These are phyloP conservation scores for Nicotiana paniculata DNA, from an alignment of 257 asterid species.

Conservation along the genomic window DNA sequence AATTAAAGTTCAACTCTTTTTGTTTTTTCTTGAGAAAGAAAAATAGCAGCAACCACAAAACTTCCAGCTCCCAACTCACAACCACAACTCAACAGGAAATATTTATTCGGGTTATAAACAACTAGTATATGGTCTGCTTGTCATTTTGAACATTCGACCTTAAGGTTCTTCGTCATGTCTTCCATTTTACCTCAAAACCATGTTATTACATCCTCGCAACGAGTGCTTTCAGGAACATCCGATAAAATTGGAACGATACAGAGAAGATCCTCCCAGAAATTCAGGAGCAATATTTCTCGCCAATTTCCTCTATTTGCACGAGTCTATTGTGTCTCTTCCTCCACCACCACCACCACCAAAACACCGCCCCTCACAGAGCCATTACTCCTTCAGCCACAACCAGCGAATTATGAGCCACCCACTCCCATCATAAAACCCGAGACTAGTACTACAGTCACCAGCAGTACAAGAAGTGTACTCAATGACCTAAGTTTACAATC, in stretches of 20 bases:
- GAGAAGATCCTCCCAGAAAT: not conserved
- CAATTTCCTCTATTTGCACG: not conserved
- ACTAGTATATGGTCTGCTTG: not conserved
- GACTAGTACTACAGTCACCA: not conserved
- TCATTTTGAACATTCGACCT: not conserved
- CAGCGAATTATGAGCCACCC: not conserved
- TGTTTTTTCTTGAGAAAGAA: too few relatives aligned
- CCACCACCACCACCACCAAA: constrained; percentile 16
- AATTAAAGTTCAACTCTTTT: not conserved
- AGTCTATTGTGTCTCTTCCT: constrained; percentile 18
- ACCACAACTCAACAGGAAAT: not conserved
- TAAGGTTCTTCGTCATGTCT: constrained; percentile 18
- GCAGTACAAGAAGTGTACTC: constrained; percentile 14
- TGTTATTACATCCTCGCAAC: constrained; percentile 4
- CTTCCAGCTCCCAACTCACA: not conserved
- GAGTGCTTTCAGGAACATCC: not conserved
- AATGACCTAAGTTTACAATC: constrained; percentile 54
- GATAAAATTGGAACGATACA: not conserved
- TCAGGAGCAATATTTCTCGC: not conserved
- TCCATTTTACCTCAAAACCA: constrained; percentile 18
- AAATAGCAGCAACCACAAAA: not conserved
- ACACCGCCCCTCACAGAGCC: not conserved
- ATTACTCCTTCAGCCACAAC: constrained; percentile 1
- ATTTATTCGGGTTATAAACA: not conserved
- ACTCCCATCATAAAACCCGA: not conserved